Evolutionary conservation across 1,284 basidiomycete genomes (phyloP).

Genomic region (Melampsora americana): DNA sequence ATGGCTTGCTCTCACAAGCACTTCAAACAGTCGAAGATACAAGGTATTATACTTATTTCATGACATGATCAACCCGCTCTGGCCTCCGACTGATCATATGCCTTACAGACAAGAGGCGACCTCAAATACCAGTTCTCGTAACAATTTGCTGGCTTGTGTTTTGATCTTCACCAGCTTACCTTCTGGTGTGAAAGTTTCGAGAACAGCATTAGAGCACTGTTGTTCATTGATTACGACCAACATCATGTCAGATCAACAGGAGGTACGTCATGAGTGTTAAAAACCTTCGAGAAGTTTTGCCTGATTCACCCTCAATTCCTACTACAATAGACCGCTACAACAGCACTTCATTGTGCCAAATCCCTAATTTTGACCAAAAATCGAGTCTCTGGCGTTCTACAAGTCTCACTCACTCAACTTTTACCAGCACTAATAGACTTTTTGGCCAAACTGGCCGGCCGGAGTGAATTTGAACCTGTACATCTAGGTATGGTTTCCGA

Average conservation of each 20-base stretch:
- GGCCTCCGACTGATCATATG: background rate
- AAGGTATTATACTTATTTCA: constrained; percentile 62
- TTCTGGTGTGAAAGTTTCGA: constrained; percentile 65
- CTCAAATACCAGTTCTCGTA: constrained; percentile 52
- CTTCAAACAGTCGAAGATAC: constrained; percentile 84
- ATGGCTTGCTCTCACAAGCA: constrained; percentile 80
- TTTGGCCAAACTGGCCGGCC: constrained; percentile 4
- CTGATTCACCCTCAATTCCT: background rate
- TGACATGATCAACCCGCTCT: background rate
- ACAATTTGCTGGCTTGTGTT: constrained; percentile 80
- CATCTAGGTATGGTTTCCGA: constrained; percentile 9
- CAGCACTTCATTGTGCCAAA: constrained; percentile 42
- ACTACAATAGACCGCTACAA: constrained; percentile 12
- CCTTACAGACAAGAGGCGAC: background rate
- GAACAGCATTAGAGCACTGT: constrained; percentile 74
- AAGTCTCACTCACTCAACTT: constrained; percentile 18
- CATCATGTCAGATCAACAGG: constrained; percentile 53
- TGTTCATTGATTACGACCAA: constrained; percentile 80
- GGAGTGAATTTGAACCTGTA: constrained; percentile 5
- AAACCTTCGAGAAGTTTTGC: background rate
- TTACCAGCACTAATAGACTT: constrained; percentile 15
- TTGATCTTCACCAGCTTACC: constrained; percentile 80
- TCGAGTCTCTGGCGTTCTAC: constrained; percentile 6
- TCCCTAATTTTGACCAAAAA: constrained; percentile 18
- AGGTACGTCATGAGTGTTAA: constrained; percentile 15